These are phyloP conservation scores for Bacidia rubella DNA, from an alignment of 495 filamentous ascomycete genomes.

Conservation along the genomic window DNA sequence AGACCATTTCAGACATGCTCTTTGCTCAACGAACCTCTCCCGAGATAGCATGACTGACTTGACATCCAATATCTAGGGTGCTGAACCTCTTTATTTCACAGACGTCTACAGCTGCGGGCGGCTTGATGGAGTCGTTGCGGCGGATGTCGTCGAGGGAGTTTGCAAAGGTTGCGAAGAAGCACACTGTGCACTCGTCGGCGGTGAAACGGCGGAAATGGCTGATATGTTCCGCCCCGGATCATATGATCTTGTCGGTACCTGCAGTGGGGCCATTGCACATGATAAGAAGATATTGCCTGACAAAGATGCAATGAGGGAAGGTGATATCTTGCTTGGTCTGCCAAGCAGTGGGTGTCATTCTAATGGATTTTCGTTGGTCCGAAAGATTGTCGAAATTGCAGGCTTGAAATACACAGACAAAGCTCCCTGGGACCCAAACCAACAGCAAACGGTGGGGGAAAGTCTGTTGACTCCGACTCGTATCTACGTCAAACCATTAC, in stretches of 20 bases:
- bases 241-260: constrained; percentile 83
- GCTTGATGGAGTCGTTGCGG: constrained; percentile 62
- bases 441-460: constrained; percentile 42
- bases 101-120: constrained; percentile 90
- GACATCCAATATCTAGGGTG: no score
- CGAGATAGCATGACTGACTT: no score
- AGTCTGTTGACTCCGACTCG: constrained; percentile 66
- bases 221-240: constrained; percentile 67
- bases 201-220: constrained; percentile 97
- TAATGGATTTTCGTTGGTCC: constrained; percentile 89
- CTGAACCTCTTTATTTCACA: constrained; percentile 85
- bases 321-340: constrained; percentile 75
- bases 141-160: constrained; percentile 74
- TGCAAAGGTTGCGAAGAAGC: constrained; percentile 70
- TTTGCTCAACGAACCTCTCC: no score
- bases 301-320: constrained; percentile 57
- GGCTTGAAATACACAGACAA: constrained; percentile 51
- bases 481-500: constrained; percentile 65
- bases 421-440: constrained; percentile 48
- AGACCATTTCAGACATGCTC: no score
- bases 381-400: constrained; percentile 63
- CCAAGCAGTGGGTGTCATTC: constrained; percentile 77
- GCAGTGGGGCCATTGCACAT: constrained; percentile 66
- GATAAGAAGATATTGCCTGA: constrained; percentile 55
- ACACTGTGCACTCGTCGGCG: constrained; percentile 80